phyloP scores from a whole-genome alignment of 495 filamentous ascomycete species.

The Penicillium daleae region DNA sequence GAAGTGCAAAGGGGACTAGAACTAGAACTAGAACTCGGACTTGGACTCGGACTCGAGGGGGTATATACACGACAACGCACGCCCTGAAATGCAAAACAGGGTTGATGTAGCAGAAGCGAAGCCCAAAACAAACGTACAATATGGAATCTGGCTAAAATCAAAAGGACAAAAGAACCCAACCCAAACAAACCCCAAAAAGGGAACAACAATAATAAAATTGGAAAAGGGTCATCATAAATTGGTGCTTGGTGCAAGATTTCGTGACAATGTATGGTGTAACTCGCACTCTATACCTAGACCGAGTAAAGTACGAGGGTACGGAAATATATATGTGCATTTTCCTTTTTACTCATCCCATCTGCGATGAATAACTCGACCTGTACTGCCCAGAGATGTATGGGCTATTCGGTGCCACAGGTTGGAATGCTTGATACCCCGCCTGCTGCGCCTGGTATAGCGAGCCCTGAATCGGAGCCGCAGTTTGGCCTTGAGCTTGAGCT shows the following conservation, averaged over 20 bases:
- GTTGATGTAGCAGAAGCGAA: neutral
- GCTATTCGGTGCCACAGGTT: conserved; percentile 20
- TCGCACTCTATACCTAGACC: neutral
- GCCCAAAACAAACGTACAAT: neutral
- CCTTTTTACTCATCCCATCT: too few relatives aligned
- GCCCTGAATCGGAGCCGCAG: neutral
- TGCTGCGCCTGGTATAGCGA: conserved; percentile 24
- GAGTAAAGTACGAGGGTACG: neutral
- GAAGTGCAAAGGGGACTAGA: too few relatives aligned
- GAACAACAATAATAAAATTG: too few relatives aligned
- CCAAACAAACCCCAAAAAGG: too few relatives aligned
- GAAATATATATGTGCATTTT: neutral
- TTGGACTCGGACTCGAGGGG: too few relatives aligned
- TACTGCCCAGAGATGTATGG: conserved; percentile 24
- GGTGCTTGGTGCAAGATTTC: neutral
- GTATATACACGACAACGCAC: conserved; percentile 25
- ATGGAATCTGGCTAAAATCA: neutral
- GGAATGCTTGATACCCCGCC: conserved; percentile 22
- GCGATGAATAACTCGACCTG: conserved; percentile 26
- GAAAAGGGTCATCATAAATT: too few relatives aligned
- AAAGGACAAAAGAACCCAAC: neutral
- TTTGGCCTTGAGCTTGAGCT: too few relatives aligned
- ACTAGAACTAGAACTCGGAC: too few relatives aligned
- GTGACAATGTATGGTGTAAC: conserved; percentile 2
- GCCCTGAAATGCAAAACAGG: conserved; percentile 20